Base-by-base conservation (phyloP, 495 filamentous ascomycete genomes). In the Tuber magnatum region DNA sequence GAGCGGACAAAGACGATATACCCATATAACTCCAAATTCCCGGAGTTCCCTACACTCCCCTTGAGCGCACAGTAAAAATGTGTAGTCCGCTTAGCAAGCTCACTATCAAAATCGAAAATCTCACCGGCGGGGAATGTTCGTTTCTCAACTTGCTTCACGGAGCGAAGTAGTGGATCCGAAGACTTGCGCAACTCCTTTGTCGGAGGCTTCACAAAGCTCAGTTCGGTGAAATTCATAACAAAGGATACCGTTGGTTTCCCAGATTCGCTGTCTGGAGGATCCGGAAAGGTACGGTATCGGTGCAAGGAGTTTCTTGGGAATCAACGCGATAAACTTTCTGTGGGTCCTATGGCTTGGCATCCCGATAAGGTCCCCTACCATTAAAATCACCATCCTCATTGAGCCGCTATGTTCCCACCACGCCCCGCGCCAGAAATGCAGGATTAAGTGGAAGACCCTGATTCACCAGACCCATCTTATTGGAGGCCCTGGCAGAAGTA, bases 91-190 rank as follows among this genome's bases (percentile, higher is more conserved):
- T 90, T 89, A 71, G 85, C 86, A 10, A 90, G 77, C 75, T 90
- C 88, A 24, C 83, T 79, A 46, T 84, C 83, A 76, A 91, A 89
- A 42, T 85, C 80, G 73, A 89, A 85, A 35, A 83, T 85, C 78
- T 91, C 89, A 81, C 86, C 88, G 72, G 86, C 80, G 0, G 89
- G 88, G 76, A 91, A 90, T 69, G 84, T 86, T 77, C 86, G 89
- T 77, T 86, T 88, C 79, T 90, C 89, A 73, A 87, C 83, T 18
- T 74, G 38, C 74, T 79, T 80, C 51, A 82, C 77, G 22, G 69
- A 40, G n/a, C 35, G 51, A 32, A 82, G 81, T 7, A 82, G 78
- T 41, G 44, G 56, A 16, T 72, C 71, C 5, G 80, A 82, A 39
- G n/a, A 56, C 28, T 46, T 18, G 16, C 71, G 71, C 48, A 81